Conservation (phyloP, 106 monocot species). For the Dioscorea alata region DNA sequence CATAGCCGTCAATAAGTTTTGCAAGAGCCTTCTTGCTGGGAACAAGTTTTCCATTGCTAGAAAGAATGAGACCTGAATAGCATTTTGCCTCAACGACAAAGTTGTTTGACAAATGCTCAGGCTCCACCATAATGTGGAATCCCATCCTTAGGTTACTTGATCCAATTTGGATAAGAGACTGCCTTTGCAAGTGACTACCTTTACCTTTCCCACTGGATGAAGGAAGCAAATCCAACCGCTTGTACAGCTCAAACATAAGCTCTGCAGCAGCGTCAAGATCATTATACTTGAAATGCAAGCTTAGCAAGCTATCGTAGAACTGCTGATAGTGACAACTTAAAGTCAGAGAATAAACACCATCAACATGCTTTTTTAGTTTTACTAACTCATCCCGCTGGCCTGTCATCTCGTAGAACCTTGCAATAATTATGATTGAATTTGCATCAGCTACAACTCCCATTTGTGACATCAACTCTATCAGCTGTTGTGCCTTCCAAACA, state of each 20-base stretch:
- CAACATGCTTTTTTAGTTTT: constrained; percentile 45
- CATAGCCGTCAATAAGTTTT: constrained; percentile 61
- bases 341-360: constrained; percentile 20
- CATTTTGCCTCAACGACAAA: constrained; percentile 29
- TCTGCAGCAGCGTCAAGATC: constrained; percentile 70
- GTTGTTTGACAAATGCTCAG: constrained; percentile 20
- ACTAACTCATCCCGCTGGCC: constrained; percentile 61
- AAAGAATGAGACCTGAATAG: constrained; percentile 26
- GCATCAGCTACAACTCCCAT: constrained; percentile 59
- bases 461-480: constrained; percentile 55
- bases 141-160: constrained; percentile 64
- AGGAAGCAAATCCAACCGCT: constrained; percentile 12
- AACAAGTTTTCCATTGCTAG: constrained; percentile 48
- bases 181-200: constrained; percentile 18
- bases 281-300: constrained; percentile 77
- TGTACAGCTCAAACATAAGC: constrained; percentile 48
- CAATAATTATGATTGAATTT: constrained; percentile 48
- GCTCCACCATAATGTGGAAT: constrained; percentile 40
- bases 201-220: constrained; percentile 1
- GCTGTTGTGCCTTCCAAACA: constrained; percentile 39
- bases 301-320: constrained; percentile 71
- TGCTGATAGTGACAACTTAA: constrained; percentile 34
- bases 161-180: constrained; percentile 46
- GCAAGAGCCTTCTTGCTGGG: constrained; percentile 59
- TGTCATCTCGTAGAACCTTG: constrained; percentile 49